Conservation (phyloP, 495 filamentous ascomycete species). For the Echria macrotheca region DNA sequence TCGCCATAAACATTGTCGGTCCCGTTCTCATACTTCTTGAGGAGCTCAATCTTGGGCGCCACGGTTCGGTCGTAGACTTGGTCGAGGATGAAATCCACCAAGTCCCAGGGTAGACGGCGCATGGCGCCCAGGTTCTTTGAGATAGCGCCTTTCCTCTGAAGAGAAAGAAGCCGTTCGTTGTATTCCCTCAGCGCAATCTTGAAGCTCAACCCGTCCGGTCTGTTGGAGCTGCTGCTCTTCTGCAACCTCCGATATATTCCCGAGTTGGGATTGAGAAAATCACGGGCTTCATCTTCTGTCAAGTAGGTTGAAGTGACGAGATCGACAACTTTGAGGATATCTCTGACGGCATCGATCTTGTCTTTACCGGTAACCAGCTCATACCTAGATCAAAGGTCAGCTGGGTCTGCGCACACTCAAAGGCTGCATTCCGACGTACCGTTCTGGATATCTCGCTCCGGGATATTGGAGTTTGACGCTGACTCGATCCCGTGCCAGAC, state of each 20-base stretch:
- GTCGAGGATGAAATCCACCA: conserved; percentile 74
- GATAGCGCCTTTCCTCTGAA: conserved; percentile 60
- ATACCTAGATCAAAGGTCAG: conserved; percentile 51
- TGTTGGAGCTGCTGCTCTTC: conserved; percentile 54
- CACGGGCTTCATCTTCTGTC: conserved; percentile 54
- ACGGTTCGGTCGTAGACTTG: conserved; percentile 92
- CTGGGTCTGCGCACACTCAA: too few relatives aligned
- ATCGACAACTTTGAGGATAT: conserved; percentile 76
- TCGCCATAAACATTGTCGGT: conserved; percentile 93
- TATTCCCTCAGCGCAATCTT: conserved; percentile 64
- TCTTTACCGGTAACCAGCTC: conserved; percentile 72
- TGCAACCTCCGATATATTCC: conserved; percentile 70
- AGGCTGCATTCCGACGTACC: too few relatives aligned
- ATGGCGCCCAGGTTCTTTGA: conserved; percentile 60
- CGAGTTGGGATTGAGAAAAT: conserved; percentile 65
- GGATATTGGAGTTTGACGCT: conserved; percentile 66
- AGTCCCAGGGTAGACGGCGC: conserved; percentile 58
- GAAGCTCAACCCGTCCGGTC: conserved; percentile 61
- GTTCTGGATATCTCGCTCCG: conserved; percentile 60
- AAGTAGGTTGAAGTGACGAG: conserved; percentile 70
- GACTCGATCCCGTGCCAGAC: conserved; percentile 46
- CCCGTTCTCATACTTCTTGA: conserved; percentile 79
- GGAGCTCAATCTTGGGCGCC: conserved; percentile 73
- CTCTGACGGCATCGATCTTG: conserved; percentile 77
- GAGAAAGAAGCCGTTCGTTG: conserved; percentile 59